Conservation (phyloP, 1,139 yeast genomes). For the Pichia sp. region DNA sequence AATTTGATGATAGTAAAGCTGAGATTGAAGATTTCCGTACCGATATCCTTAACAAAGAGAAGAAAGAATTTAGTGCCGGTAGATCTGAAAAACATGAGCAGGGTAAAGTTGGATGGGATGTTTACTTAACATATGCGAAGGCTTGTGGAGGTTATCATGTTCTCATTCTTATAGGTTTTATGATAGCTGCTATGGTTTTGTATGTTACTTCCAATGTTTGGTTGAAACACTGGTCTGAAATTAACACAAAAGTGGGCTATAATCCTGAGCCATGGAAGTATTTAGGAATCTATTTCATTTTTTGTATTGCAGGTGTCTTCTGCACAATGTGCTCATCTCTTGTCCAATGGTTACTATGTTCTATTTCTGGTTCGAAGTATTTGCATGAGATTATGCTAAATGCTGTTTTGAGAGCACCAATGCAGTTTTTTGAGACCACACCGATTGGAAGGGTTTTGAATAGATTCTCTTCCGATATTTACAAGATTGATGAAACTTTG, state of each 20-base stretch:
- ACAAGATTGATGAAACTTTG: constrained; percentile 81
- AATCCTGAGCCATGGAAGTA: constrained; percentile 69
- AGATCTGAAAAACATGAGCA: constrained; percentile 79
- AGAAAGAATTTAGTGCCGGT: constrained; percentile 31
- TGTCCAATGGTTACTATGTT: constrained; percentile 74
- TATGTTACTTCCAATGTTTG: constrained; percentile 70
- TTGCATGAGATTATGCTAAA: constrained; percentile 76
- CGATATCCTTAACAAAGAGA: constrained; percentile 35
- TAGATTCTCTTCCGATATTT: constrained; percentile 89
- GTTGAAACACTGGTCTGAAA: constrained; percentile 97
- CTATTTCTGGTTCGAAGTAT: constrained; percentile 72
- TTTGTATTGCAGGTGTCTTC: constrained; percentile 65
- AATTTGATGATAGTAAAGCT: constrained; percentile 22
- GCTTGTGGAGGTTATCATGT: constrained; percentile 83
- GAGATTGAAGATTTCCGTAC: constrained; percentile 25
- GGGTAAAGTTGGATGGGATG: constrained; percentile 90
- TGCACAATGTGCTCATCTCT: constrained; percentile 60
- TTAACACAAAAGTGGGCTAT: constrained; percentile 58
- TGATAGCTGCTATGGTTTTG: constrained; percentile 51
- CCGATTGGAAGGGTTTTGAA: constrained; percentile 93
- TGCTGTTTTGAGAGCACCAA: constrained; percentile 84
- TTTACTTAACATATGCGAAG: constrained; percentile 73
- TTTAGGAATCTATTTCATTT: constrained; percentile 64
- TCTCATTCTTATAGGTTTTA: constrained; percentile 40
- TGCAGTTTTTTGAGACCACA: constrained; percentile 95